A percentile compares a stretch with the other conserved stretches of the same genome.
Conservation (phyloP, 805 yeast species). For the Wickerhamomyces kurtzmanii region DNA sequence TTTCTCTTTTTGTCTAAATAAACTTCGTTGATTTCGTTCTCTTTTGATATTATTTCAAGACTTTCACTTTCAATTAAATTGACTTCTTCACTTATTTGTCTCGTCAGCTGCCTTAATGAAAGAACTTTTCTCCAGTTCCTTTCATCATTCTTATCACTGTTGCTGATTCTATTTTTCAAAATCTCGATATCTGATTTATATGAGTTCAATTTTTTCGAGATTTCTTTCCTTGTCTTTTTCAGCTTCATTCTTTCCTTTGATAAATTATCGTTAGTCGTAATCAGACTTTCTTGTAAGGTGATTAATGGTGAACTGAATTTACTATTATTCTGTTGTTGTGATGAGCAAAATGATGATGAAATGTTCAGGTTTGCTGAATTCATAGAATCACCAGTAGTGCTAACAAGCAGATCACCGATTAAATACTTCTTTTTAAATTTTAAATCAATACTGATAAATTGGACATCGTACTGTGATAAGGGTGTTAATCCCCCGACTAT, state of each 20-base stretch:
- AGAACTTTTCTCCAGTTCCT: slow-evolving; percentile 24
- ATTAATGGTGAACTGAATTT: slow-evolving; percentile 46
- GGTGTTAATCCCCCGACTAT: slow-evolving; percentile 60
- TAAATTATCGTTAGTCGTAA: slow-evolving; percentile 52
- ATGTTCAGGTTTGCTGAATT: slow-evolving; percentile 6
- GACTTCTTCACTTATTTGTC: slow-evolving; percentile 16
- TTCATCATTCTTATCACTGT: slow-evolving; percentile 45
- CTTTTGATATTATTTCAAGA: slow-evolving; percentile 11
- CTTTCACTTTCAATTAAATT: slow-evolving; percentile 9
- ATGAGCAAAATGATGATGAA: slow-evolving; percentile 22
- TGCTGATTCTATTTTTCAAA: slow-evolving; percentile 34
- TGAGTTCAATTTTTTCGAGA: slow-evolving; percentile 39
- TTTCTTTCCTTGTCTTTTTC: slow-evolving; percentile 48
- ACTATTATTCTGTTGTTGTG: slow-evolving; percentile 19
- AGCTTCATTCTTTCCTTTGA: slow-evolving; percentile 46
- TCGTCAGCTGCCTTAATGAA: slow-evolving; percentile 10
- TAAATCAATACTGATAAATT: slow-evolving; percentile 25
- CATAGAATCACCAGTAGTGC: slow-evolving; percentile 19
- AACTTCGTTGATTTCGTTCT: slow-evolving; percentile 27
- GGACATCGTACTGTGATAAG: slow-evolving; percentile 51
- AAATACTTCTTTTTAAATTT: slow-evolving; percentile 22
- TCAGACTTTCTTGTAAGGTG: slow-evolving; percentile 55
- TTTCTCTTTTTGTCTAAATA: slow-evolving; percentile 25
- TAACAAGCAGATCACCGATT: slow-evolving; percentile 27
- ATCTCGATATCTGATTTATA: slow-evolving; percentile 48